These are phyloP conservation scores for Curvularia hawaiiensis DNA, from an alignment of 2,329 filamentous ascomycete species.

Conservation along the genomic window DNA sequence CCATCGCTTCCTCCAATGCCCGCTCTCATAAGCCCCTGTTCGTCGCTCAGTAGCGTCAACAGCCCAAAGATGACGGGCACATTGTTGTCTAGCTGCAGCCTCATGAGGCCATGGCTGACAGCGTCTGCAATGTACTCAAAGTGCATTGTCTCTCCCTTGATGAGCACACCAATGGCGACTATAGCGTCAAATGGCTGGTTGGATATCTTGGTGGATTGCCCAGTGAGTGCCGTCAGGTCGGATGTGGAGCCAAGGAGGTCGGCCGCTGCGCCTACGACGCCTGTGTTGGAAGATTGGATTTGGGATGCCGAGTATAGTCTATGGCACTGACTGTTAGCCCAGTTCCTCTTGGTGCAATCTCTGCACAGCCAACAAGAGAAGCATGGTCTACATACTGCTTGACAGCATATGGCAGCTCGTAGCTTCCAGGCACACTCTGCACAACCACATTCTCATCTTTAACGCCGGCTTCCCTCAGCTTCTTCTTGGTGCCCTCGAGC, in stretches of 20 bases:
- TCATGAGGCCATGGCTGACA: conserved; percentile 91
- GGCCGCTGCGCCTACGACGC: conserved; percentile 69
- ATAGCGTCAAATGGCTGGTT: conserved; percentile 81
- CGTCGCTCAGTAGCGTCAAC: conserved; percentile 84
- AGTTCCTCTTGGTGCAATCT: neutral
- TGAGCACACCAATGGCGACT: conserved; percentile 92
- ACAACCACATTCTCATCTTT: conserved; percentile 85
- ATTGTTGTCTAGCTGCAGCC: conserved; percentile 85
- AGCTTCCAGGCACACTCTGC: conserved; percentile 89
- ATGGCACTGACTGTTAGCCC: neutral
- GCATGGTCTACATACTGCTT: conserved; percentile 67
- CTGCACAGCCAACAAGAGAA: neutral
- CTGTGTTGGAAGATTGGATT: conserved; percentile 67
- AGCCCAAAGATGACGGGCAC: conserved; percentile 92
- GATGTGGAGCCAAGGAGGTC: conserved; percentile 76
- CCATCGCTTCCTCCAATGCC: conserved; percentile 62
- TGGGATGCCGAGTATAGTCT: conserved; percentile 80
- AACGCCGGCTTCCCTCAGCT: conserved; percentile 79
- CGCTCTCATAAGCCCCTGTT: conserved; percentile 84
- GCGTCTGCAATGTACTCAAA: conserved; percentile 98
- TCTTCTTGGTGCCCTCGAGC: conserved; percentile 77
- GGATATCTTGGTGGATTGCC: conserved; percentile 33
- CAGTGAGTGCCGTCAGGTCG: conserved; percentile 55
- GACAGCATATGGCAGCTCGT: conserved; percentile 90
- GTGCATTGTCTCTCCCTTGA: conserved; percentile 99